Evolutionary conservation across 2,329 filamentous ascomycete species (phyloP).

Genomic region (Xylaria arbuscula): DNA sequence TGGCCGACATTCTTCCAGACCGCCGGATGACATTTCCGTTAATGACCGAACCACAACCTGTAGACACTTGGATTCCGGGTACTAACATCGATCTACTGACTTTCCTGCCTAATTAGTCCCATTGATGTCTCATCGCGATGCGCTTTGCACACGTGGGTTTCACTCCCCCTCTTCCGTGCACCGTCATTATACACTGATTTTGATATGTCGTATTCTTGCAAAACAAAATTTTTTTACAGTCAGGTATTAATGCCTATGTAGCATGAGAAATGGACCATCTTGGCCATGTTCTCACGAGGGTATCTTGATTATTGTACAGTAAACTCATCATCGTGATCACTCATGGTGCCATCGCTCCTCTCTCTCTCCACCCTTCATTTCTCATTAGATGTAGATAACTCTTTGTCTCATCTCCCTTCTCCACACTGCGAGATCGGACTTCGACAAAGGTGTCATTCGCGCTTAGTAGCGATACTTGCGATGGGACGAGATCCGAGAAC

Average conservation of each 20-base stretch:
- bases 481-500: constrained; percentile 31
- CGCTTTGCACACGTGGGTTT: constrained; percentile 7
- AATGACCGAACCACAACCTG: constrained; percentile 2
- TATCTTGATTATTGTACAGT: constrained; percentile 32
- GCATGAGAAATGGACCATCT: not conserved
- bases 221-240: too few relatives aligned
- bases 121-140: not conserved
- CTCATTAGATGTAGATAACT: not conserved
- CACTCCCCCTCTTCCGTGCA: not conserved
- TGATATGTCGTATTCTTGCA: not conserved
- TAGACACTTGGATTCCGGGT: not conserved
- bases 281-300: constrained; percentile 6
- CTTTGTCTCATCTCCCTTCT: not conserved
- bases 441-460: not conserved
- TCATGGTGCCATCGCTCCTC: not conserved
- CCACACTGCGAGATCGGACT: not conserved
- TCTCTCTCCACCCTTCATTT: not conserved
- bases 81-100: not conserved
- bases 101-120: not conserved
- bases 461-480: constrained; percentile 36
- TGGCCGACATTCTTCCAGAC: constrained; percentile 17
- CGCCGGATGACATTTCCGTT: constrained; percentile 31
- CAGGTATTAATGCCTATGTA: constrained; percentile 3
- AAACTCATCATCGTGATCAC: not conserved
- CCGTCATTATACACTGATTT: not conserved